A percentile compares a stretch with the other conserved stretches of the same genome.
Evolutionary conservation across 1,284 basidiomycete species (phyloP).

Genomic region (Ceratobasidium sp.): DNA sequence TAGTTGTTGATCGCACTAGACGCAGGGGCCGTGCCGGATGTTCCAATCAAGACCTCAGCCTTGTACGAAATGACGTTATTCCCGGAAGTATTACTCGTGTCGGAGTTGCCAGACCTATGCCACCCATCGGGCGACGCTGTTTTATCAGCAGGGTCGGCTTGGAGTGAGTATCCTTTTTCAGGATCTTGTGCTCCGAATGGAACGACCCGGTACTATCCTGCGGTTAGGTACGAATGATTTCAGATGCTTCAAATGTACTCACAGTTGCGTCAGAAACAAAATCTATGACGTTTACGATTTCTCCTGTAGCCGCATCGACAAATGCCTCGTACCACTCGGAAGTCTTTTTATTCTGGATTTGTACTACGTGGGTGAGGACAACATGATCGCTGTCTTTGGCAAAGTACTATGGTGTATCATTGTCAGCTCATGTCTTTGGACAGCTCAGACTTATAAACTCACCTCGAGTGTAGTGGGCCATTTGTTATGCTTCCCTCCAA

Average conservation of each 20-base stretch:
- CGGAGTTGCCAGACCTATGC: conserved; percentile 25
- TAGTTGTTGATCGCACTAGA: conserved; percentile 35
- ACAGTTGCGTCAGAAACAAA: conserved; percentile 16
- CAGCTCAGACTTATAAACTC: conserved; percentile 1
- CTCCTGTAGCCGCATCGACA: conserved; percentile 18
- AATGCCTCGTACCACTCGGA: conserved; percentile 69
- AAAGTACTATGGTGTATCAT: not conserved
- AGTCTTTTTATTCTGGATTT: conserved; percentile 49
- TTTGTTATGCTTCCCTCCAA: conserved; percentile 16
- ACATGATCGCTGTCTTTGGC: conserved; percentile 40
- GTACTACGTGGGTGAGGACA: conserved; percentile 43
- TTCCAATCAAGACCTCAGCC: not conserved
- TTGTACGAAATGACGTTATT: conserved; percentile 47
- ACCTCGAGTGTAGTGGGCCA: conserved; percentile 1
- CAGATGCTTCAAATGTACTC: not conserved
- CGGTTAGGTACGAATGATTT: not conserved
- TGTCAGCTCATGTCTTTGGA: not conserved
- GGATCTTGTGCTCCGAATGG: conserved; percentile 57
- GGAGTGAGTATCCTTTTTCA: conserved; percentile 11
- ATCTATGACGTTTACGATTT: conserved; percentile 10
- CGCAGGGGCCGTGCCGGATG: conserved; percentile 6
- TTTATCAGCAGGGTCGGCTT: conserved; percentile 43
- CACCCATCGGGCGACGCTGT: conserved; percentile 46
- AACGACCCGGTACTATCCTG: conserved; percentile 58
- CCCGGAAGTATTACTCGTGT: conserved; percentile 27